Evolutionary conservation across 2,329 filamentous ascomycete genomes (phyloP), one percentile per base, ranked within the genome.

Genomic region (Orbilia brochopaga): DNA sequence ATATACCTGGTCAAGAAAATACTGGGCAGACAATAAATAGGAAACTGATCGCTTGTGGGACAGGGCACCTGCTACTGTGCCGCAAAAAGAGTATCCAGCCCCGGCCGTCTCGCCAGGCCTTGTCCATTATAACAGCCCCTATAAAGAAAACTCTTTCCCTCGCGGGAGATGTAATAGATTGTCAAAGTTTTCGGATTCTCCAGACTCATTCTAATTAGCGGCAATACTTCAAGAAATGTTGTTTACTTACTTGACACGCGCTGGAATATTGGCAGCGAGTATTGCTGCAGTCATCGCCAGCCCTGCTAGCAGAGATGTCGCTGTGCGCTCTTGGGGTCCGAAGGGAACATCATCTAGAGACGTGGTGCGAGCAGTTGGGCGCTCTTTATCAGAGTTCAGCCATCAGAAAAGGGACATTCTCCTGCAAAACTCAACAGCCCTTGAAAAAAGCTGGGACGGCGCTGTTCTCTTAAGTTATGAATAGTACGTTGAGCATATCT

Each of bases 361-460:
- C 10, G 53, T 69, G 17, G 52, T 63, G 58, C 58, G 65, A 44
- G 32, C 48, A 23, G 53, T 69, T 30, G 52, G 65, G 4, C 46
- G 52, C 40, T 48, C 21, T 32, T 52, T 69, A 23, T 62, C 65
- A 30, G 27, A 35, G 46, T 51, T 53, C 23, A 62, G 65, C 23
- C 64, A 57, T 30, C 35, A 69, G 24, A 70, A 75, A 54, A 69
- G 76, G 65, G 69, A 77, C 67, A 74, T 74, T 0, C 67, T 74
- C 2, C 74, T 76, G 23, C 76, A 75, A 27, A 79, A 78, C 53
- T 78, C 76, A 54, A 78, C 77, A 0, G 75, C 75, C 11, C 74
- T 83, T n/a, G 78, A 80, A 63, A 79, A 77, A 54, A 81, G 79
- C 62, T 82, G 80, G 79, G 75, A 79, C 46, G 79, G 78, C n/a